These are phyloP conservation scores for Entomortierella beljakovae DNA, from an alignment of 192 early-diverging fungal species.

Conservation along the genomic window DNA sequence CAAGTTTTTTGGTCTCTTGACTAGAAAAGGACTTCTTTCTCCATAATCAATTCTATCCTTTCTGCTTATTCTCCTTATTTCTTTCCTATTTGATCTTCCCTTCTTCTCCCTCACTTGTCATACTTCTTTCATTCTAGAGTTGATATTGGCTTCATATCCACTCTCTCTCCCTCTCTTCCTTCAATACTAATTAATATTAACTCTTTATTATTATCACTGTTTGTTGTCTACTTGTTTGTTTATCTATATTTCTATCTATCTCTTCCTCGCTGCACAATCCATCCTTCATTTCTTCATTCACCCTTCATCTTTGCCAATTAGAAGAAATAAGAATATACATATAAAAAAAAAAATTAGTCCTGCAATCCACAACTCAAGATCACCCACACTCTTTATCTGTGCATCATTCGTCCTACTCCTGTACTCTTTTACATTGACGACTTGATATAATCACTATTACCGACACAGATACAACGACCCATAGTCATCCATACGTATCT, in stretches of 20 bases:
- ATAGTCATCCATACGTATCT: too few relatives aligned
- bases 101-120: neutral
- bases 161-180: neutral
- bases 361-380: neutral
- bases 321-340: conserved; percentile 11
- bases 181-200: too few relatives aligned
- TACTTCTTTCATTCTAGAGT: neutral
- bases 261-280: conserved; percentile 1
- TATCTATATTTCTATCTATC: conserved; percentile 6
- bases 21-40: too few relatives aligned
- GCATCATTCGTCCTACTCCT: neutral
- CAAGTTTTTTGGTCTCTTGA: too few relatives aligned
- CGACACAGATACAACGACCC: neutral
- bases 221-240: neutral
- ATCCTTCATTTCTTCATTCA: conserved; percentile 5
- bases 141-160: neutral
- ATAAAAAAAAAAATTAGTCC: too few relatives aligned
- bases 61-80: conserved; percentile 21
- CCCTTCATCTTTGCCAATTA: conserved; percentile 1
- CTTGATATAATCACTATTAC: neutral
- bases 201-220: too few relatives aligned
- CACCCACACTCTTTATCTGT: neutral
- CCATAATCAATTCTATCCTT: conserved; percentile 1
- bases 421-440: too few relatives aligned
- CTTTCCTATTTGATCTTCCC: conserved; percentile 17